These are phyloP conservation scores for Picea glauca DNA, from an alignment of 75 land plant species.

Conservation along the genomic window DNA sequence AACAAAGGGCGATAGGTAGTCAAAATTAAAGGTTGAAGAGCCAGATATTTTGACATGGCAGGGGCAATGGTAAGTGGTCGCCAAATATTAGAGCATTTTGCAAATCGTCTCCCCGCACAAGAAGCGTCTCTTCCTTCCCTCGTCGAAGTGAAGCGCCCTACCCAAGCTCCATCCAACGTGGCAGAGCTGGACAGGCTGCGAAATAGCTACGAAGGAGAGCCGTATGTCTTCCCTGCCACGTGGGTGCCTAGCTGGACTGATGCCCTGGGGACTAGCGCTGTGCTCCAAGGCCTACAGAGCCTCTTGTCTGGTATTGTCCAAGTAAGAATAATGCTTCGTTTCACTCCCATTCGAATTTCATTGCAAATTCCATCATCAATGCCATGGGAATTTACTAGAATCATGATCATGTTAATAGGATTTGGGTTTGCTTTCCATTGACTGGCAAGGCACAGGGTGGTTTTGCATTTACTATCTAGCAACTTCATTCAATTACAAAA, in stretches of 20 bases:
- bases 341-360: no score
- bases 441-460: no score
- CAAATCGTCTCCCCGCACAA: not conserved
- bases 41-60: not conserved
- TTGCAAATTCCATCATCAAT: no score
- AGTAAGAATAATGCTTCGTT: not conserved
- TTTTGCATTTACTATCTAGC: no score
- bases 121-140: not conserved
- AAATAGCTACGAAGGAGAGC: not conserved
- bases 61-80: not conserved
- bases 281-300: not conserved
- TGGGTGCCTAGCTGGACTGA: constrained; percentile 2
- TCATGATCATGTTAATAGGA: no score
- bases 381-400: no score
- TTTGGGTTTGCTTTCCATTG: no score
- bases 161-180: not conserved
- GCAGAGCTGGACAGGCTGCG: not conserved
- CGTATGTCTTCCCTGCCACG: not conserved
- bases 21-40: no score
- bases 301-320: not conserved
- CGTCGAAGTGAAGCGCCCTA: not conserved
- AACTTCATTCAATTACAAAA: no score
- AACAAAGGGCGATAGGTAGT: no score
- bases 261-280: not conserved
- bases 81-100: not conserved